Evolutionary conservation across 2,329 filamentous ascomycete genomes (phyloP).

Genomic region (Diaporthe nobilis): DNA sequence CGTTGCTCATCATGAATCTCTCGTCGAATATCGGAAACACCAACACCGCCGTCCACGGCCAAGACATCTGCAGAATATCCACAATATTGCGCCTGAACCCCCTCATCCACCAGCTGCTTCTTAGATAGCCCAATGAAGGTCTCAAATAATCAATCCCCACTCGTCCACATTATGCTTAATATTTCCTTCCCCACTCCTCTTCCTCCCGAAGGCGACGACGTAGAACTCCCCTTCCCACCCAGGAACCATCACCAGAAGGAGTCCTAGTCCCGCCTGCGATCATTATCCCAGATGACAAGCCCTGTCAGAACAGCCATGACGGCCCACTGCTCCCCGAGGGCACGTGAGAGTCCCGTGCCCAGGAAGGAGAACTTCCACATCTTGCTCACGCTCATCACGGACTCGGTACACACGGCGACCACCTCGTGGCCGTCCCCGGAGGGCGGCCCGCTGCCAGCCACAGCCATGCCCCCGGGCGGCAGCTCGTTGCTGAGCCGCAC

Average conservation of each 20-base stretch:
- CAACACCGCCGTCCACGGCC: background rate
- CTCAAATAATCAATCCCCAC: background rate
- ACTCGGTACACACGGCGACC: constrained; percentile 56
- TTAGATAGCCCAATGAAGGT: background rate
- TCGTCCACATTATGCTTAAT: background rate
- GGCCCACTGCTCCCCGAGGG: constrained; percentile 58
- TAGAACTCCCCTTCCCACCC: background rate
- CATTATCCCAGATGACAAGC: constrained; percentile 55
- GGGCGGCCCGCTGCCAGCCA: constrained; percentile 43
- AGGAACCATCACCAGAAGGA: background rate
- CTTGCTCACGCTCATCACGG: constrained; percentile 51
- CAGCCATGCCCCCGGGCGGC: constrained; percentile 39
- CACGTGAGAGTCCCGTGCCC: constrained; percentile 55
- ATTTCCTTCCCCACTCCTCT: background rate
- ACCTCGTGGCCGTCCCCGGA: constrained; percentile 57
- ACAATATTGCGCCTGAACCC: background rate
- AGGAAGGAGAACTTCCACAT: constrained; percentile 57
- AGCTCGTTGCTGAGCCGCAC: constrained; percentile 51
- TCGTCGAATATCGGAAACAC: background rate
- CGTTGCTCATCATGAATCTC: background rate
- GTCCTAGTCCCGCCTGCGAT: constrained; percentile 14
- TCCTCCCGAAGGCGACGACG: too few relatives aligned
- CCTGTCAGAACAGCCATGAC: constrained; percentile 59
- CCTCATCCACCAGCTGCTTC: background rate
- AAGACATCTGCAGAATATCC: background rate